A percentile compares a stretch with the other conserved stretches of the same genome.
Evolutionary conservation across 306 rosid genomes (phyloP).

Genomic region (Comarum palustre): DNA sequence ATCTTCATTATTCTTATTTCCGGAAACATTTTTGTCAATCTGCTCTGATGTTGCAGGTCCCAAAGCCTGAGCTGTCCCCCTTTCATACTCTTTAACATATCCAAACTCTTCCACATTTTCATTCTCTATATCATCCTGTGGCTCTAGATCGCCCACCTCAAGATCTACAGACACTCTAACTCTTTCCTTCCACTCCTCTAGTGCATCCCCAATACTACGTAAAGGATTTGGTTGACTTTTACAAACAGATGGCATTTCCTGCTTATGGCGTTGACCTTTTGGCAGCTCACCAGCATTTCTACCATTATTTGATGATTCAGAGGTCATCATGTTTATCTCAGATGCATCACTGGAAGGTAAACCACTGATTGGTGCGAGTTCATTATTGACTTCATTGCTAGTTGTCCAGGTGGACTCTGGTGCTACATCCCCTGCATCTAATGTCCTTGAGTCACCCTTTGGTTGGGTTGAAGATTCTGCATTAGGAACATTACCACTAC

Average conservation of each 20-base stretch:
- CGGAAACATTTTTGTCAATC: slow-evolving; percentile 47
- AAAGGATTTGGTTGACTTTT: slow-evolving; percentile 68
- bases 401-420: slow-evolving; percentile 50
- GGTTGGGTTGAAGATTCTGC: slow-evolving; percentile 47
- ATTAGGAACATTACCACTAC: slow-evolving; percentile 39
- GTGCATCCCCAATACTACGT: slow-evolving; percentile 71
- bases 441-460: slow-evolving; percentile 42
- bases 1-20: slow-evolving; percentile 38
- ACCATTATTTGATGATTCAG: slow-evolving; percentile 62
- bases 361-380: slow-evolving; percentile 52
- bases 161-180: slow-evolving; percentile 61
- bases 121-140: slow-evolving; percentile 50
- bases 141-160: slow-evolving; percentile 39
- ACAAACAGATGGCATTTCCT: slow-evolving; percentile 41
- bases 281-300: slow-evolving; percentile 43
- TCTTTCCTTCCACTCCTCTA: slow-evolving; percentile 71
- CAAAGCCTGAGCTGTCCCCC: slow-evolving; percentile 82
- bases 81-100: slow-evolving; percentile 65
- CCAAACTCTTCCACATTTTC: slow-evolving; percentile 84
- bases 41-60: slow-evolving; percentile 90
- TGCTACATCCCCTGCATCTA: slow-evolving; percentile 37
- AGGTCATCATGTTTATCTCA: slow-evolving; percentile 48
- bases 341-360: slow-evolving; percentile 53
- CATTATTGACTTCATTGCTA: slow-evolving; percentile 37
- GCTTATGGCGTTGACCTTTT: slow-evolving; percentile 35